A percentile compares a stretch with the other conserved stretches of the same genome.
phyloP scores from a whole-genome alignment of 75 land plant species.

The Pseudotsuga menziesii region DNA sequence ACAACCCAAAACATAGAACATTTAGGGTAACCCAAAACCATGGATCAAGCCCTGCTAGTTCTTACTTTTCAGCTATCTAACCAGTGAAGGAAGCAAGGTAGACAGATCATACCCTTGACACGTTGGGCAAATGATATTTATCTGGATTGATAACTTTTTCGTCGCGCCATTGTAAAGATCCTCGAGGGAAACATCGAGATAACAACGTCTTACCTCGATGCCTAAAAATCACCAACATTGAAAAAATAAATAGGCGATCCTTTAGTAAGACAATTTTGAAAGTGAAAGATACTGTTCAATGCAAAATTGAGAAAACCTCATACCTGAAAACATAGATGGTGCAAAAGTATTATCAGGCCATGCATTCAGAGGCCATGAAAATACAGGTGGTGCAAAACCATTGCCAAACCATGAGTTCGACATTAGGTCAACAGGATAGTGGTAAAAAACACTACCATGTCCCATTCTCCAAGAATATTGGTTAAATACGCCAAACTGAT shows the following conservation, averaged over 20 bases:
- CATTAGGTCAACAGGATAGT: too few species aligned
- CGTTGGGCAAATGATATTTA: constrained; percentile 62
- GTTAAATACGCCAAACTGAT: constrained; percentile 66
- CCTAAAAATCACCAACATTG: constrained; percentile 19
- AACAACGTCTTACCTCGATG: constrained; percentile 73
- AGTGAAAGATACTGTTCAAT: neutral
- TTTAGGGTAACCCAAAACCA: too few species aligned
- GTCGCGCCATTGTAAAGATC: constrained; percentile 77
- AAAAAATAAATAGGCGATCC: neutral
- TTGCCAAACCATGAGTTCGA: too few species aligned
- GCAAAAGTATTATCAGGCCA: too few species aligned
- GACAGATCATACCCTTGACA: constrained; percentile 69
- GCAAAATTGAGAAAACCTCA: neutral
- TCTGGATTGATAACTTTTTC: constrained; percentile 70
- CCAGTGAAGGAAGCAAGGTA: too few species aligned
- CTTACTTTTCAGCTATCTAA: too few species aligned
- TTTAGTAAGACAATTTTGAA: neutral
- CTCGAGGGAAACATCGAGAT: constrained; percentile 79
- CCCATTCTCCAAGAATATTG: constrained; percentile 47
- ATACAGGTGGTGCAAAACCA: neutral
- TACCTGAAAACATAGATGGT: constrained; percentile 46
- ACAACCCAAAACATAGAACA: too few species aligned
- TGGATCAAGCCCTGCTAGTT: too few species aligned
- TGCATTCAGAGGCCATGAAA: constrained; percentile 16
- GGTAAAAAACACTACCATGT: too few species aligned